Base-by-base conservation (phyloP, 2,329 filamentous ascomycete genomes). In the Cryphonectria parasitica region DNA sequence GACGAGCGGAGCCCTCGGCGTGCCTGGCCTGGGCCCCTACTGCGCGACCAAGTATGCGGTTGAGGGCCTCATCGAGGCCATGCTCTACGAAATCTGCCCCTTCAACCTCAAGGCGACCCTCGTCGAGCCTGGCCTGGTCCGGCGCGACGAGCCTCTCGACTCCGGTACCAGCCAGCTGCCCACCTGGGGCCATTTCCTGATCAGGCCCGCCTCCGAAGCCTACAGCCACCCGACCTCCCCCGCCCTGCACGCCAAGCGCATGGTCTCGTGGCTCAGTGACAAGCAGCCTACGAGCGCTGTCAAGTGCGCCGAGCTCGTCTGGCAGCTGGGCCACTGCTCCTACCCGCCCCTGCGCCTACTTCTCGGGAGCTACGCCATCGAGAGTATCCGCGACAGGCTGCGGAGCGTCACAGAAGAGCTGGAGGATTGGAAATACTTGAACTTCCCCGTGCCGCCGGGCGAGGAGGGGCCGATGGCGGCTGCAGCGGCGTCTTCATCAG, bases 21-120 rank as follows among this genome's bases (percentile, higher is more conserved):
- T 98, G 0, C 96, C 96, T 0, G 96, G 96, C 0, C 82, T 98
- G 7, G 95, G 95, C 0, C 95, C 95, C 0, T 98, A 97, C 78
- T 98, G 95, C 80, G 96, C 96, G 1, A 97, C 94, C 22, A 99
- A 98, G 80, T 98, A 98, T 81, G 96, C 96, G 0, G 94, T 97
- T 4, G 96, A 99, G 79, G 96, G 95, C 0, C 84, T 99, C 68
- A 94, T 98, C 75, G 96, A 99, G 81, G 95, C 93, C 22, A 95
- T 99, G 92, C 87, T 98, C 22, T 98, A 98, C 81, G 96, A 99
- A 79, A 91, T 97, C 52, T 95, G 98, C 74, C 81, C 84, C 0
- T 98, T 97, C 82, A 95, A 96, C 78, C 92, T 98, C 80, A 97
- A 97, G 80, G 93, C 93, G 0, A 98, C 95, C 2, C 87, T 99